Base-by-base conservation (phyloP, 257 asterid species). In the Buddleja alternifolia region DNA sequence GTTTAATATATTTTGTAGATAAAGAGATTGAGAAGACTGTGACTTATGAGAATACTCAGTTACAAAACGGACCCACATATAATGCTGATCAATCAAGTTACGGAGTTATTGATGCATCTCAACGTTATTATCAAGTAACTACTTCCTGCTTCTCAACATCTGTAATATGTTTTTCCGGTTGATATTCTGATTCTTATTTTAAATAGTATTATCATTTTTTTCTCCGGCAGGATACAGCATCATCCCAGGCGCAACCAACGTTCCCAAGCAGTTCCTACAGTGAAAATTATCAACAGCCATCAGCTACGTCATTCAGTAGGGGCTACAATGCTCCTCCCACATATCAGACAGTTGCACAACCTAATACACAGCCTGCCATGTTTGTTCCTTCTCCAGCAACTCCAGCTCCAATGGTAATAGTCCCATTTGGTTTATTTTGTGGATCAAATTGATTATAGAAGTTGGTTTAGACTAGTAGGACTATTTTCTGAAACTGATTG, bases 381-480 rank as follows among this genome's bases (percentile, higher is more conserved):
- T 93, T 93, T 72, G 73, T 93, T 71, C 99, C 99, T 56, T 69
- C 95, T 73, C 91, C 86, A 52, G 78, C 81, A 61, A 47, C 87
- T 68, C 86, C 82, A 71, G 73, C 83, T 73, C 81, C 86, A 48
- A 52, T 37, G 90, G 98, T 88, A 81, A 48, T 12, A 24, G 41
- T 61, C 52, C 41, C 42, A 46, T 66, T 64, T 58, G 68, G 25
- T 74, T 63, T 53, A 25, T 55, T 63, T 60, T 65, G 71, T 64
- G 48, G 14, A 40, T 61, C 20, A n/a, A 60, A 60, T 42, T 45
- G 45, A 29, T 29, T 29, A 29, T 1, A 60, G 14, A 53, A 36
- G 15, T 63, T 46, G 8, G 53, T 47, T 53, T 47, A 15, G 8
- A 20, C 17, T 58, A 51, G 40, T 72, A 57, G 24, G 70, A 52